These are phyloP conservation scores for Saccharomyces kudriavzevii DNA, from an alignment of 805 yeast species.

Conservation along the genomic window DNA sequence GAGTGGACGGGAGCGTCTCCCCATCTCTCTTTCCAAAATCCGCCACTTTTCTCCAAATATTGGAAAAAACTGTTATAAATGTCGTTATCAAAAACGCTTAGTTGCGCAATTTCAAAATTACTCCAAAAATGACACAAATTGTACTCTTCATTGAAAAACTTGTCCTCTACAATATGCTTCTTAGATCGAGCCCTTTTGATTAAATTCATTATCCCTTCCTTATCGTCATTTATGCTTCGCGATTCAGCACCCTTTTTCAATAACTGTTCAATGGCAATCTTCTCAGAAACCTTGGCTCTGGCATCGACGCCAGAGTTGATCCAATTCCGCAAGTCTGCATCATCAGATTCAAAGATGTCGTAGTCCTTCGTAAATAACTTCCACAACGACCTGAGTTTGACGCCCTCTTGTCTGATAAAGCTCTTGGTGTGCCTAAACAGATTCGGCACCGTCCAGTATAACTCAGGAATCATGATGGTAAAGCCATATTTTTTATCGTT, in stretches of 20 bases:
- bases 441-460: conserved; percentile 74
- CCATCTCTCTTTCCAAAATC: conserved; percentile 90
- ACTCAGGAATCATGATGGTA: conserved; percentile 69
- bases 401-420: conserved; percentile 40
- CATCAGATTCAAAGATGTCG: conserved; percentile 30
- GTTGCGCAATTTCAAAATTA: conserved; percentile 83
- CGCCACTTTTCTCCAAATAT: conserved; percentile 62
- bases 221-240: conserved; percentile 10
- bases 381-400: conserved; percentile 62
- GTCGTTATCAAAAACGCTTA: conserved; percentile 62
- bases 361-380: conserved; percentile 45
- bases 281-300: conserved; percentile 22
- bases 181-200: conserved; percentile 33
- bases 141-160: conserved; percentile 58
- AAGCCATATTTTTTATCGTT: conserved; percentile 74
- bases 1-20: conserved; percentile 97
- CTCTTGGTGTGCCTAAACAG: conserved; percentile 65
- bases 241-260: conserved; percentile 11
- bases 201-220: conserved; percentile 32
- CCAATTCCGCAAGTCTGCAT: conserved; percentile 22
- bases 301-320: conserved; percentile 24
- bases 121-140: conserved; percentile 88
- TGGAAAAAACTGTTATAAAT: conserved; percentile 61
- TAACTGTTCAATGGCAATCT: conserved; percentile 28
- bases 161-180: conserved; percentile 38